A percentile compares a stretch with the other conserved stretches of the same genome.
These are phyloP conservation scores for Gardenia jasminoides DNA, from an alignment of 257 asterid species.

Conservation along the genomic window DNA sequence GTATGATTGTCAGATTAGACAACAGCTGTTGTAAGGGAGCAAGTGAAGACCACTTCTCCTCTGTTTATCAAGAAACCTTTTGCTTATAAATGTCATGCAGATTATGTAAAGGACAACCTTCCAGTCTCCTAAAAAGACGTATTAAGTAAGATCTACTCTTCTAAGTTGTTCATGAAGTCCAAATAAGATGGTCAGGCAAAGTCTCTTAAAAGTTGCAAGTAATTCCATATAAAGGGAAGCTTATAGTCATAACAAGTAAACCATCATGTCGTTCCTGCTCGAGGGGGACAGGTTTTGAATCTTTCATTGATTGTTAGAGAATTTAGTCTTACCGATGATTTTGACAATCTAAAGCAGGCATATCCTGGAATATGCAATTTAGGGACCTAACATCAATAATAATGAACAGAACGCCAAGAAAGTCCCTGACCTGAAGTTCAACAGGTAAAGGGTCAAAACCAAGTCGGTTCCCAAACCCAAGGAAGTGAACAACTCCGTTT, in stretches of 20 bases:
- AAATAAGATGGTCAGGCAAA: background rate
- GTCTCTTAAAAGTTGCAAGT: background rate
- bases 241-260: background rate
- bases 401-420: background rate
- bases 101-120: background rate
- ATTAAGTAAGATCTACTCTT: background rate
- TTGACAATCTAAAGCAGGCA: background rate
- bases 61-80: background rate
- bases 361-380: too few relatives aligned
- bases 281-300: too few relatives aligned
- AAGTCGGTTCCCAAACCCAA: slow-evolving; percentile 91
- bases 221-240: background rate
- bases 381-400: background rate
- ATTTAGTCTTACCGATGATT: background rate
- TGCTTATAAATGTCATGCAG: background rate
- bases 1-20: background rate
- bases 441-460: slow-evolving; percentile 79
- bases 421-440: slow-evolving; percentile 61
- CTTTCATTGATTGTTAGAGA: background rate
- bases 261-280: too few relatives aligned
- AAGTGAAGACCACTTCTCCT: background rate
- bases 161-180: background rate
- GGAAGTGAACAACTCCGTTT: slow-evolving; percentile 79
- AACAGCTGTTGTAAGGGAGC: background rate
- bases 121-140: background rate